These are phyloP conservation scores for Penicillium sp. DNA, from an alignment of 2,329 filamentous ascomycete species.

Conservation along the genomic window DNA sequence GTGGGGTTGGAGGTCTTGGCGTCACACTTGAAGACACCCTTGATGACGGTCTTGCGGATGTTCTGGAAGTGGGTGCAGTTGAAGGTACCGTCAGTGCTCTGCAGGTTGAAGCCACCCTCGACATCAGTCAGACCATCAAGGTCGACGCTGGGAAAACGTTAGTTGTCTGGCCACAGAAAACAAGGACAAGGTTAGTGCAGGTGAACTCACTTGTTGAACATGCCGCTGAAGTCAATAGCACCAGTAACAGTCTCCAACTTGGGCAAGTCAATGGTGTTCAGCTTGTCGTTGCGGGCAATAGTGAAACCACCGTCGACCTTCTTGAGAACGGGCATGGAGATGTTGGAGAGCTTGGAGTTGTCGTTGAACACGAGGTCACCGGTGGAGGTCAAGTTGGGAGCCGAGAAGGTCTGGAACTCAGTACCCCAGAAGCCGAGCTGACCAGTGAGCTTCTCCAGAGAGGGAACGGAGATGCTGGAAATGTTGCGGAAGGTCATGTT, in stretches of 20 bases:
- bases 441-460: conserved; percentile 71
- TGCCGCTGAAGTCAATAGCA: conserved; percentile 81
- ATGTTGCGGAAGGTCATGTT: conserved; percentile 84
- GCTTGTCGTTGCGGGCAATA: conserved; percentile 85
- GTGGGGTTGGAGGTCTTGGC: conserved; percentile 40
- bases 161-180: conserved; percentile 35
- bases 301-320: conserved; percentile 76
- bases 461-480: conserved; percentile 71
- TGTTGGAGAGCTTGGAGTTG: conserved; percentile 66
- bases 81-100: conserved; percentile 64
- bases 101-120: conserved; percentile 70
- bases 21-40: conserved; percentile 51
- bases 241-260: conserved; percentile 70
- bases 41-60: conserved; percentile 43
- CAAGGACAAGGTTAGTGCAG: background rate
- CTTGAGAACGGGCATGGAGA: conserved; percentile 70
- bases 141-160: conserved; percentile 58
- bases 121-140: conserved; percentile 70
- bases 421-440: conserved; percentile 85
- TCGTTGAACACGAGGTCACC: conserved; percentile 59
- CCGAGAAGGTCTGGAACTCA: conserved; percentile 49
- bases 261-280: conserved; percentile 67
- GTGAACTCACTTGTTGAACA: conserved; percentile 73
- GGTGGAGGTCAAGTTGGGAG: conserved; percentile 50
- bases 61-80: conserved; percentile 58